Evolutionary conservation across 2,329 filamentous ascomycete genomes (phyloP), one percentile per base, ranked within the genome.

Genomic region (Exophiala lecanii-corni): DNA sequence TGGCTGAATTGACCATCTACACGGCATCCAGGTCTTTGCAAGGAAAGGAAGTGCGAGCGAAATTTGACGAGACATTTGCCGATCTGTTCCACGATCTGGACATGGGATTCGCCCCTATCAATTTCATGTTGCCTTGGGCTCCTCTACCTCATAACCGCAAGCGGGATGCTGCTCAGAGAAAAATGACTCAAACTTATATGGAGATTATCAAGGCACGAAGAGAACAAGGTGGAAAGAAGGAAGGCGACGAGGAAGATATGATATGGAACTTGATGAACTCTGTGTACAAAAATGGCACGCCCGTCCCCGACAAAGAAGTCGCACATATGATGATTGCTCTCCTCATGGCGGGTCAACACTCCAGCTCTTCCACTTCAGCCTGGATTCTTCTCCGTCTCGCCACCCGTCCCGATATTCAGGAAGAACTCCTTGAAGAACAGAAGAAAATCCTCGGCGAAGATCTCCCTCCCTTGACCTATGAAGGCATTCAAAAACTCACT

Each of bases 281-380:
- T 61, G 74, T 67, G 9, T 91, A 91, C 75, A 89, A 89, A 67
- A 73, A 86, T 55, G 85, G 86, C 35, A 73, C 69, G 9, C 66
- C 72, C 0, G 66, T 89, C 1, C 81, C 85, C 0, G 85, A 91
- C 60, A 75, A 80, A 54, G 85, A 91, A 59, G 79, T 91, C 39
- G 84, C 85, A 0, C 81, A 88, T 64, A 86, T 91, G 73, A 89
- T 91, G 86, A 91, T 91, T 58, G 84, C 85, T 0, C 73, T 91
- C 12, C 74, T 91, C 39, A 89, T 92, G 85, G 86, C 82, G 9
- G 86, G 86, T 38, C 86, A 92, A 59, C 86, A 91, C 67, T 85
- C 83, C 1, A 89, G 84, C 0, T 83, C 85, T 4, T 82, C 84
- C 0, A 84, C 83, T n/a, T 80, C 80, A 54, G 75, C 82, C 6